Conservation (phyloP, 352 stramenopile species). For the Phytopythium ostracodes region DNA sequence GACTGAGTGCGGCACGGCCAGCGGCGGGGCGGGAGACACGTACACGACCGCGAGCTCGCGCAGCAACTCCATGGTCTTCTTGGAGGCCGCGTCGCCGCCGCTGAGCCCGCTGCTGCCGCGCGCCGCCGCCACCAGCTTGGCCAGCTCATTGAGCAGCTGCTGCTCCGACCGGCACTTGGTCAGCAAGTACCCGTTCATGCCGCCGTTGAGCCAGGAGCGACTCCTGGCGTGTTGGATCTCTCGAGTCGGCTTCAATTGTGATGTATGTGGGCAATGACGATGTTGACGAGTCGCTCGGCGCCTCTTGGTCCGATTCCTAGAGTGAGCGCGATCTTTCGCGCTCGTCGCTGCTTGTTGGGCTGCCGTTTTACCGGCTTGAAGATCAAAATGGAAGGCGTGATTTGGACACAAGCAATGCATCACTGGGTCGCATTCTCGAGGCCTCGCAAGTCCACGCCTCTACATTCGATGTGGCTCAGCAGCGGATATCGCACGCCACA, state of each 20-base stretch:
- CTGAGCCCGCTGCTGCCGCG: slow-evolving; percentile 14
- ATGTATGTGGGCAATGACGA: no score
- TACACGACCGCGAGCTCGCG: slow-evolving; percentile 75
- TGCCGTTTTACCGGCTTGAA: no score
- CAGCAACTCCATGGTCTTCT: slow-evolving; percentile 66
- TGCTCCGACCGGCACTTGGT: slow-evolving; percentile 69
- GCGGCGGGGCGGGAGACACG: slow-evolving; percentile 44
- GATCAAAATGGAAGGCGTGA: no score
- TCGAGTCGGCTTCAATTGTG: no score
- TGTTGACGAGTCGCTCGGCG: no score
- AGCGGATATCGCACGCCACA: slow-evolving; percentile 5
- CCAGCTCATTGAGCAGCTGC: slow-evolving; percentile 81
- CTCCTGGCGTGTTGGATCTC: background rate
- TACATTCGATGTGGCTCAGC: background rate
- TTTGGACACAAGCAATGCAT: no score
- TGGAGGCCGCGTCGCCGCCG: slow-evolving; percentile 57
- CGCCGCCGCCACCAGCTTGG: slow-evolving; percentile 27
- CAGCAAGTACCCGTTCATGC: slow-evolving; percentile 69
- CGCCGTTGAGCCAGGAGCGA: background rate
- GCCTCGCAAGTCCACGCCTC: no score
- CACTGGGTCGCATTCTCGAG: no score
- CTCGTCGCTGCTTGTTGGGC: no score
- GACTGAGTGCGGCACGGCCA: slow-evolving; percentile 53
- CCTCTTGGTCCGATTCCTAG: no score
- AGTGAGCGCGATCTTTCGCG: no score